Evolutionary conservation across 495 filamentous ascomycete species (phyloP).

Genomic region (Hypomontagnella monticulosa): DNA sequence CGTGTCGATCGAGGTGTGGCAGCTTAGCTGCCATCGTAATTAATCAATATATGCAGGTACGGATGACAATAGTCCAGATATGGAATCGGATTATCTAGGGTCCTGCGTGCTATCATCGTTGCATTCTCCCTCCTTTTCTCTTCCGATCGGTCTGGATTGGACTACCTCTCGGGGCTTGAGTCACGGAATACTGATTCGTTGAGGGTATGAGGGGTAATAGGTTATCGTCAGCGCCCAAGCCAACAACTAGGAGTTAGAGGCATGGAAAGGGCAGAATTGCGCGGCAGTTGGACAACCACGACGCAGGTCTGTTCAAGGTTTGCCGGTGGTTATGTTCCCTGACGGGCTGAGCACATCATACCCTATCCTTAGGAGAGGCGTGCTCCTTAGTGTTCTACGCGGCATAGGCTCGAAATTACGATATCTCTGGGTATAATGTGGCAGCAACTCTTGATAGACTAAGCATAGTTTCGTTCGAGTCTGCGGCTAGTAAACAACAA

Average conservation of each 20-base stretch:
- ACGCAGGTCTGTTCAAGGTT: background rate
- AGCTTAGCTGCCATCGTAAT: constrained; percentile 3
- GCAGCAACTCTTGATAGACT: no score
- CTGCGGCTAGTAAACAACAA: no score
- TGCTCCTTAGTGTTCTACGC: no score
- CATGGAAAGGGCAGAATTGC: background rate
- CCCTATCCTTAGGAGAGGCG: background rate
- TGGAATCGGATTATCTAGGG: constrained; percentile 10
- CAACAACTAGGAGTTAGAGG: background rate
- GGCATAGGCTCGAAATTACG: no score
- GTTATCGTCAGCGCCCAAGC: background rate
- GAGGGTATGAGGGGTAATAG: constrained; percentile 2
- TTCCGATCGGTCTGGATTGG: constrained; percentile 8
- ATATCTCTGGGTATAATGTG: no score
- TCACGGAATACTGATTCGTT: constrained; percentile 12
- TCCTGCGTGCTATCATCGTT: constrained; percentile 18
- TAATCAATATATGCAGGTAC: constrained; percentile 43
- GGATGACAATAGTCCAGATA: constrained; percentile 14
- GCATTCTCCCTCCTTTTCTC: constrained; percentile 13
- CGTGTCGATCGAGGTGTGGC: constrained; percentile 38
- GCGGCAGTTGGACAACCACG: background rate
- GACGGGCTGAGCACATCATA: background rate
- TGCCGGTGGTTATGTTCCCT: background rate
- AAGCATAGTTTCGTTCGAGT: no score
- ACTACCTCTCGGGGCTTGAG: constrained; percentile 11